These are phyloP conservation scores for Flueggea neowawraea DNA, from an alignment of 441 rosid species.

Conservation along the genomic window DNA sequence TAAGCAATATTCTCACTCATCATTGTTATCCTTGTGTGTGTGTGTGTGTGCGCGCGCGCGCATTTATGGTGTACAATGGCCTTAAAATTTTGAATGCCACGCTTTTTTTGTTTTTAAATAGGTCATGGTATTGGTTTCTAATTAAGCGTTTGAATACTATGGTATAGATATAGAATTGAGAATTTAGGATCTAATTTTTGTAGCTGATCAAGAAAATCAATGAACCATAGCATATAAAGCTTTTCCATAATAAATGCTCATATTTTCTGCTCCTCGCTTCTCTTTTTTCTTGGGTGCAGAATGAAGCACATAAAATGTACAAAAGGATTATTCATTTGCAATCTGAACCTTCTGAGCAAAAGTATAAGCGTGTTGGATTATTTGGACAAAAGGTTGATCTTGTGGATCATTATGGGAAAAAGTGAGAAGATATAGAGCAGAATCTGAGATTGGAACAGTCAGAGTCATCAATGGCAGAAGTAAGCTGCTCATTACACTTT, in stretches of 20 bases:
- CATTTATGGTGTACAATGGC: too few species aligned
- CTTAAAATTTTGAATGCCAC: too few species aligned
- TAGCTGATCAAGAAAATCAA: too few species aligned
- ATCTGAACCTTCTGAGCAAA: constrained; percentile 41
- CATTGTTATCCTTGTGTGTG: neutral
- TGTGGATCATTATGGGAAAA: constrained; percentile 63
- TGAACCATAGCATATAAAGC: neutral
- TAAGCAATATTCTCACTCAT: constrained; percentile 31
- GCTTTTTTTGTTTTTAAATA: too few species aligned
- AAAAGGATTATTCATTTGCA: constrained; percentile 44
- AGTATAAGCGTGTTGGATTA: constrained; percentile 35
- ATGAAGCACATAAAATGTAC: constrained; percentile 51
- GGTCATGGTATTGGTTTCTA: too few species aligned
- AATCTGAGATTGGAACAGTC: constrained; percentile 66
- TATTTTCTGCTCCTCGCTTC: constrained; percentile 3
- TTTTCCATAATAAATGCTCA: constrained; percentile 3
- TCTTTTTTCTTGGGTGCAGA: constrained; percentile 30
- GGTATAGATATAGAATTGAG: too few species aligned
- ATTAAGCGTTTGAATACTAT: too few species aligned
- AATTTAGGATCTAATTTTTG: too few species aligned
- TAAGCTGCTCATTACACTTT: constrained; percentile 21
- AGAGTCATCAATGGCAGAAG: constrained; percentile 55
- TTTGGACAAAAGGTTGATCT: constrained; percentile 54
- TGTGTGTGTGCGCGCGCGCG: too few species aligned
- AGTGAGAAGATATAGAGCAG: constrained; percentile 65